phyloP scores from a whole-genome alignment of 2,329 filamentous ascomycete species.

The Fusarium oligoseptatum region DNA sequence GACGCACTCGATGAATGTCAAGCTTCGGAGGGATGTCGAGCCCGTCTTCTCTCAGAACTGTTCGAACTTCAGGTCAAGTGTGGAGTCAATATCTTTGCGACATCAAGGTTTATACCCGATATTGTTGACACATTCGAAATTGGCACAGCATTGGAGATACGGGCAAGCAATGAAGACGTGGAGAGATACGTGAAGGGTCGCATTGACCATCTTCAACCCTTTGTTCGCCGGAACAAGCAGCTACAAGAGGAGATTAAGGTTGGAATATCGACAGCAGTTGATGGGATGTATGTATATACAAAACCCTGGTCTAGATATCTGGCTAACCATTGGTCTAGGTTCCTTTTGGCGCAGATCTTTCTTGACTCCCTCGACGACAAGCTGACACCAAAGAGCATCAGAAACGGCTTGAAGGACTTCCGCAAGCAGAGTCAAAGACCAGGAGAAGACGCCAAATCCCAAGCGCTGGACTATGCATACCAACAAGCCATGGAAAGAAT shows the following conservation, averaged over 20 bases:
- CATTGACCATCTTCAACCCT: not conserved
- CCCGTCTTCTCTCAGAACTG: not conserved
- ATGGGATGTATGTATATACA: not conserved
- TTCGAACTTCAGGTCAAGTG: not conserved
- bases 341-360: not conserved
- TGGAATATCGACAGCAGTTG: not conserved
- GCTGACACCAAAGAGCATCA: not conserved
- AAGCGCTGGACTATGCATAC: conserved; percentile 52
- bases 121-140: not conserved
- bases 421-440: not conserved
- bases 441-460: conserved; percentile 50
- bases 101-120: conserved; percentile 2
- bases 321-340: not conserved
- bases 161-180: not conserved
- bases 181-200: not conserved
- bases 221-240: not conserved
- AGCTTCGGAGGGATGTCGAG: not conserved
- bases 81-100: conserved; percentile 6
- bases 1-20: conserved; percentile 4
- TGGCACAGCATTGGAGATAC: not conserved
- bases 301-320: no score
- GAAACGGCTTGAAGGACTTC: not conserved
- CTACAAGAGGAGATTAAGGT: not conserved
- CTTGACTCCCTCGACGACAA: not conserved
- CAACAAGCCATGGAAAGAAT: conserved; percentile 58